These are phyloP conservation scores for Saccharata proteae DNA, from an alignment of 2,329 filamentous ascomycete species.

Conservation along the genomic window DNA sequence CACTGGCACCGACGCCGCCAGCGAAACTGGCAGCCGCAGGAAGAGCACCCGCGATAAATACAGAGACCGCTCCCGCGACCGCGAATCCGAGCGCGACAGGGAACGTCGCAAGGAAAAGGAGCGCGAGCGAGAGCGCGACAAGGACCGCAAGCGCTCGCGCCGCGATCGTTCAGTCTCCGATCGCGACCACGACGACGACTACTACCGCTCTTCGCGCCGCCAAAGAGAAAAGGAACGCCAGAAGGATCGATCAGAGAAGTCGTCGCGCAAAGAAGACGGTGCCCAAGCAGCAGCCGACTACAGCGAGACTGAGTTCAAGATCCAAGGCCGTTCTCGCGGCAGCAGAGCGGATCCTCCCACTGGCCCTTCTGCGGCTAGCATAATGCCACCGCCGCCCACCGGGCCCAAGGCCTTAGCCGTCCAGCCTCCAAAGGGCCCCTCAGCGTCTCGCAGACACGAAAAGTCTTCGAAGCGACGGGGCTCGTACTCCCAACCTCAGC, in stretches of 20 bases:
- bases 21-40: conserved; percentile 19
- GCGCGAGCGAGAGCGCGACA: conserved; percentile 30
- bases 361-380: conserved; percentile 14
- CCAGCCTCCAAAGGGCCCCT: conserved; percentile 24
- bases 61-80: conserved; percentile 36
- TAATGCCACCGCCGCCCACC: conserved; percentile 25
- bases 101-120: conserved; percentile 16
- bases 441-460: conserved; percentile 4
- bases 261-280: conserved; percentile 16
- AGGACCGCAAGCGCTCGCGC: conserved; percentile 41
- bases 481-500: neutral
- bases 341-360: conserved; percentile 14
- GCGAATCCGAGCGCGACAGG: conserved; percentile 22
- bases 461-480: conserved; percentile 1
- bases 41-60: conserved; percentile 16
- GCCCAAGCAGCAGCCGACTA: conserved; percentile 26
- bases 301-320: conserved; percentile 34
- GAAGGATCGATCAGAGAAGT: conserved; percentile 15
- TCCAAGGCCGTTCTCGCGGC: conserved; percentile 28
- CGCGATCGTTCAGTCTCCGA: conserved; percentile 33
- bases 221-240: conserved; percentile 29
- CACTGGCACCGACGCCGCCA: conserved; percentile 15
- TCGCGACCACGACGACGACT: conserved; percentile 22
- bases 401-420: conserved; percentile 18
- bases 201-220: conserved; percentile 28